These are phyloP conservation scores for Cornus controversa DNA, from an alignment of 148 eudicot species.

Conservation along the genomic window DNA sequence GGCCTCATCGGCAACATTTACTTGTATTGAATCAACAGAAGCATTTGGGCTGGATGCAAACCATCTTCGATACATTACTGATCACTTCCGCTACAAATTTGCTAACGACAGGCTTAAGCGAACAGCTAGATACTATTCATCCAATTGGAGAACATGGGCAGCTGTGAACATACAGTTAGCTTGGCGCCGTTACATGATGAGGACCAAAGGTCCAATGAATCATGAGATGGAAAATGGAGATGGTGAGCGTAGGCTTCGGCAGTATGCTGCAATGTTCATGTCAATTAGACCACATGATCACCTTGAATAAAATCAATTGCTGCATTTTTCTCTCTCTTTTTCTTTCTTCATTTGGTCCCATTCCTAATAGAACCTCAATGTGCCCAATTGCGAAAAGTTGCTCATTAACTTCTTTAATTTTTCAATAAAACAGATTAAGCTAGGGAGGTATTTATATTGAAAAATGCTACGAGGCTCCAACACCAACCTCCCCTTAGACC, in stretches of 20 bases:
- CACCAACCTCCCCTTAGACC: no score
- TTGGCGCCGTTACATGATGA: conserved; percentile 66
- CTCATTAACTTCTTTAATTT: not conserved
- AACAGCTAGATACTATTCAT: conserved; percentile 76
- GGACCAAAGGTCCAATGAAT: conserved; percentile 45
- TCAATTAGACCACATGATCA: conserved; percentile 93
- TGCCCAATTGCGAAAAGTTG: not conserved
- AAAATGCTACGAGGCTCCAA: no score
- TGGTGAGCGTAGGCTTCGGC: conserved; percentile 47
- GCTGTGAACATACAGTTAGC: conserved; percentile 89
- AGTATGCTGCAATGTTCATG: conserved; percentile 87
- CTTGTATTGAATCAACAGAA: conserved; percentile 68
- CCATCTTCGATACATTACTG: conserved; percentile 74
- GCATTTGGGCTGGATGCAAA: conserved; percentile 79
- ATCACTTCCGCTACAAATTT: conserved; percentile 90
- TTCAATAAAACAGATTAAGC: not conserved
- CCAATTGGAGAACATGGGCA: conserved; percentile 97
- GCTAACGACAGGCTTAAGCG: conserved; percentile 79
- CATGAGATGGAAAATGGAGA: conserved; percentile 32
- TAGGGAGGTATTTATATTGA: not conserved
- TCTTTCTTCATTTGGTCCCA: not conserved
- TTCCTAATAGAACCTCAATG: not conserved
- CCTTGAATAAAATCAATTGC: conserved; percentile 45
- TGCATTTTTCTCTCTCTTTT: not conserved
- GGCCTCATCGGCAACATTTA: conserved; percentile 80